Evolutionary conservation across 1,139 yeast genomes (phyloP).

Genomic region (Debaryomyces fabryi): DNA sequence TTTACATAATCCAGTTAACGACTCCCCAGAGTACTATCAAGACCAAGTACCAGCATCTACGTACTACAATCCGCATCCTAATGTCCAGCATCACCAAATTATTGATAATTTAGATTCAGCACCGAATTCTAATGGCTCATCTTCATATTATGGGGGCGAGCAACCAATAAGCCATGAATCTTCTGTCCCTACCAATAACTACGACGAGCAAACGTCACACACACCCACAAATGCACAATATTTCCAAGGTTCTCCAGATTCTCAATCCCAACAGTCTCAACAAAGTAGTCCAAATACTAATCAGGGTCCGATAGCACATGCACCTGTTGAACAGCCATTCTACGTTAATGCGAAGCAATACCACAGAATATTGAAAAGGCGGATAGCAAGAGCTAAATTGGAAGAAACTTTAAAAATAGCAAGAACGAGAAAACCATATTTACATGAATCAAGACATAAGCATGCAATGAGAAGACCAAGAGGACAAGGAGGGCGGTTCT

Average conservation of each 20-base stretch:
- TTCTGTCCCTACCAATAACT: slow-evolving; percentile 5
- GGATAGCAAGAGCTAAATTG: slow-evolving; percentile 90
- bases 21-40: slow-evolving; percentile 30
- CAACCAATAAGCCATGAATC: slow-evolving; percentile 7
- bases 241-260: slow-evolving; percentile 9
- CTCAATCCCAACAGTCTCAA: slow-evolving; percentile 12
- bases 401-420: slow-evolving; percentile 89
- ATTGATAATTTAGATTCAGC: slow-evolving; percentile 10
- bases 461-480: slow-evolving; percentile 99
- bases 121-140: slow-evolving; percentile 10
- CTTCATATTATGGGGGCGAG: slow-evolving; percentile 13
- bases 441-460: slow-evolving; percentile 96
- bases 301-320: slow-evolving; percentile 11
- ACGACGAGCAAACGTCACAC: slow-evolving; percentile 12
- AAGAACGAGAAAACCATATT: slow-evolving; percentile 88
- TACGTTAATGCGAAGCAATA: slow-evolving; percentile 98
- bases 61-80: slow-evolving; percentile 28
- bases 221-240: slow-evolving; percentile 13
- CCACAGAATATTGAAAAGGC: slow-evolving; percentile 88
- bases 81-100: slow-evolving; percentile 11
- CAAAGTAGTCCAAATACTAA: slow-evolving; percentile 14
- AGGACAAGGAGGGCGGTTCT: slow-evolving; percentile 96
- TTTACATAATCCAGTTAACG: slow-evolving; percentile 35
- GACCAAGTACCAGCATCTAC: slow-evolving; percentile 28
- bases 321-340: slow-evolving; percentile 77